Percentiles rank a stretch among this genome's conserved stretches.
These are phyloP conservation scores for Ophiostoma triangulosporum DNA, from an alignment of 2,329 filamentous ascomycete species.

Conservation along the genomic window DNA sequence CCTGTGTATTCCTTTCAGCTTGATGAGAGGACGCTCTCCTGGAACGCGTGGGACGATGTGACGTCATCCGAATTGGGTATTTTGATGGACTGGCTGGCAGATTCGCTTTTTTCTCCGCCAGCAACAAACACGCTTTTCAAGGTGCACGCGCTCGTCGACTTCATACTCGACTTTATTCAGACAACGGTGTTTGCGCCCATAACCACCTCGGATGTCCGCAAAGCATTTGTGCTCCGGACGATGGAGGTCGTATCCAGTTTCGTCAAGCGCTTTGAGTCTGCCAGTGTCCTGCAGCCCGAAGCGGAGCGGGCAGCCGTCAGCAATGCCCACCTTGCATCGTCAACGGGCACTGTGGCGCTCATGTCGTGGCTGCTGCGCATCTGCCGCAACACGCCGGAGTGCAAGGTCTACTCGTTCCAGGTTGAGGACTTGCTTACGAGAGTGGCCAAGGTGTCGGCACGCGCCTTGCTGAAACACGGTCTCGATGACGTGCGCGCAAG, in stretches of 20 bases:
- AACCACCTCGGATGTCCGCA: constrained; percentile 20
- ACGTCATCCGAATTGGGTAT: constrained; percentile 49
- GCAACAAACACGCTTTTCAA: neutral
- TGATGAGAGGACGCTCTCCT: constrained; percentile 35
- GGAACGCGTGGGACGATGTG: constrained; percentile 43
- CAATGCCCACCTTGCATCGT: constrained; percentile 16
- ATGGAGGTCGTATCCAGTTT: constrained; percentile 31
- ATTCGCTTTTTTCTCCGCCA: neutral
- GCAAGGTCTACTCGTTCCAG: constrained; percentile 25
- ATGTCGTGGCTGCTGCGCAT: constrained; percentile 28
- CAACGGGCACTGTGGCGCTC: constrained; percentile 25
- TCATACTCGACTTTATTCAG: constrained; percentile 35
- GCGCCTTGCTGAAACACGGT: constrained; percentile 29
- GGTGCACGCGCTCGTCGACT: constrained; percentile 25
- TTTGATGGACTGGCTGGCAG: constrained; percentile 41
- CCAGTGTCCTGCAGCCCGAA: neutral
- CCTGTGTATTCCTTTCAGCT: constrained; percentile 26
- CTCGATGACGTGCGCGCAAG: constrained; percentile 29
- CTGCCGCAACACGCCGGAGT: constrained; percentile 24
- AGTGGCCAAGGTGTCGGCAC: constrained; percentile 25
- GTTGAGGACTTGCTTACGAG: constrained; percentile 36
- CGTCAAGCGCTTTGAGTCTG: constrained; percentile 20
- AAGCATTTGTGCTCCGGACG: constrained; percentile 30
- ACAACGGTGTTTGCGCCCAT: constrained; percentile 27
- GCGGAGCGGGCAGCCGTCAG: constrained; percentile 2